Evolutionary conservation across 306 rosid genomes (phyloP).

Genomic region (Parietaria judaica): DNA sequence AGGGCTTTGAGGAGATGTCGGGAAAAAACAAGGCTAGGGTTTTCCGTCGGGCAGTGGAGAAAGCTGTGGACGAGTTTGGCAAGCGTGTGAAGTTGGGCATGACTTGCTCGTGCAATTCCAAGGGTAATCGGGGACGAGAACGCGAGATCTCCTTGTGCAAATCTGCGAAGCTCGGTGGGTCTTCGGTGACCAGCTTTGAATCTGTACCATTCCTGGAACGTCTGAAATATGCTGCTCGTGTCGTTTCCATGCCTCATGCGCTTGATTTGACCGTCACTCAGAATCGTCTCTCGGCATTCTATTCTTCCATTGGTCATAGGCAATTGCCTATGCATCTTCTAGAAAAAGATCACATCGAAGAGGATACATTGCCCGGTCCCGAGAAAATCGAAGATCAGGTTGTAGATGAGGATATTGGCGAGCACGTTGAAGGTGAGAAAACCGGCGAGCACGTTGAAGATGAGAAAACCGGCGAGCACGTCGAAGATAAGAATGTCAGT

Average conservation of each 20-base stretch:
- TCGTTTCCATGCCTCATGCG: slow-evolving; percentile 22
- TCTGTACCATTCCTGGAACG: slow-evolving; percentile 25
- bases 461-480: slow-evolving; percentile 3
- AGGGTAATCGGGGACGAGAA: not conserved
- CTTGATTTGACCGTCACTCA: slow-evolving; percentile 29
- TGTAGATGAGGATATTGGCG: not conserved
- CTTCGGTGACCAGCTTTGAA: slow-evolving; percentile 26
- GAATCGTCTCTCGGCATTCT: slow-evolving; percentile 37
- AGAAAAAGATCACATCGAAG: slow-evolving; percentile 21
- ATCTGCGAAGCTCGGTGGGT: slow-evolving; percentile 26
- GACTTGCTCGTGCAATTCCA: slow-evolving; percentile 29
- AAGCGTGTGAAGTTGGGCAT: slow-evolving; percentile 30
- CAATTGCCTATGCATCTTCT: slow-evolving; percentile 41
- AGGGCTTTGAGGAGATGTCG: slow-evolving; percentile 29
- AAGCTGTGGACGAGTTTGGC: slow-evolving; percentile 48
- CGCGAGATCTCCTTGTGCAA: slow-evolving; percentile 6
- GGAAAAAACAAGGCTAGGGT: slow-evolving; percentile 29
- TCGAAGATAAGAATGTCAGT: too few species aligned
- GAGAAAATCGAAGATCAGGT: not conserved
- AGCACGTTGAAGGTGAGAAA: not conserved
- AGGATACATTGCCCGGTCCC: not conserved
- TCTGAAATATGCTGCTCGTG: slow-evolving; percentile 28
- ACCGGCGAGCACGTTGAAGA: not conserved
- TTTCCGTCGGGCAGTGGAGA: slow-evolving; percentile 45
- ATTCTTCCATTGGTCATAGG: slow-evolving; percentile 30